Conservation (phyloP, 2,329 filamentous ascomycete genomes). For the Cladosporium sp. region DNA sequence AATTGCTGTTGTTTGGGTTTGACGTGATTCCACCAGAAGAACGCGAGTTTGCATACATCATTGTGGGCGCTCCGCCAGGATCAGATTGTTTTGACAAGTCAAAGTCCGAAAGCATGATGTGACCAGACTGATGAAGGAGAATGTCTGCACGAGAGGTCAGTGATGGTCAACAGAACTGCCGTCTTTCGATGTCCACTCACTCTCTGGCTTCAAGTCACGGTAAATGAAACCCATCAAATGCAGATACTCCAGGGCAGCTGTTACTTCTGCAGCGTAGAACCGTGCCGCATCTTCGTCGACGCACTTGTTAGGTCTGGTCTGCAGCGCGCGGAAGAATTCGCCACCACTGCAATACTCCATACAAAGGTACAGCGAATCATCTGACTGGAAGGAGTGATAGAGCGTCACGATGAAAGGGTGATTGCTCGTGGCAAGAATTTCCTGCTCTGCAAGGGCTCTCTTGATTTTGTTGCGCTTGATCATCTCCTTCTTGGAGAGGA, state of each 20-base stretch:
- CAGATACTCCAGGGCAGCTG: constrained; percentile 90
- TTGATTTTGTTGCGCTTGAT: constrained; percentile 99
- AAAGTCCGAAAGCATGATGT: constrained; percentile 99
- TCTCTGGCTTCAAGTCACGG: constrained; percentile 93
- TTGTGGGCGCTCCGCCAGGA: constrained; percentile 89
- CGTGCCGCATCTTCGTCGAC: constrained; percentile 94
- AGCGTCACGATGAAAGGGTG: constrained; percentile 98
- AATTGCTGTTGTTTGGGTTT: constrained; percentile 53
- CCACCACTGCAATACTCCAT: constrained; percentile 99
- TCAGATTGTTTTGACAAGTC: constrained; percentile 98
- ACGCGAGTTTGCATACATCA: constrained; percentile 64
- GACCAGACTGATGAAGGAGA: constrained; percentile 94
- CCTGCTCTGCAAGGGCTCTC: constrained; percentile 91
- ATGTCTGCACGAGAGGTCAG: constrained; percentile 65
- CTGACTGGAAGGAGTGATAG: constrained; percentile 98
- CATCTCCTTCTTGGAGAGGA: constrained; percentile 99
- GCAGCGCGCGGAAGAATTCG: constrained; percentile 94
- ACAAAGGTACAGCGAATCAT: constrained; percentile 97
- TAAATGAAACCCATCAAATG: constrained; percentile 99
- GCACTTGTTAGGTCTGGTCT: constrained; percentile 94
- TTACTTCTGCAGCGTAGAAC: constrained; percentile 97
- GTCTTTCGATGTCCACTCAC: constrained; percentile 52
- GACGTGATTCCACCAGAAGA: constrained; percentile 63
- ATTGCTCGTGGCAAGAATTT: constrained; percentile 96
- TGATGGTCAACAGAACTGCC: neutral